Base-by-base conservation (phyloP, 2,329 filamentous ascomycete species). In the Botrytis fabae region DNA sequence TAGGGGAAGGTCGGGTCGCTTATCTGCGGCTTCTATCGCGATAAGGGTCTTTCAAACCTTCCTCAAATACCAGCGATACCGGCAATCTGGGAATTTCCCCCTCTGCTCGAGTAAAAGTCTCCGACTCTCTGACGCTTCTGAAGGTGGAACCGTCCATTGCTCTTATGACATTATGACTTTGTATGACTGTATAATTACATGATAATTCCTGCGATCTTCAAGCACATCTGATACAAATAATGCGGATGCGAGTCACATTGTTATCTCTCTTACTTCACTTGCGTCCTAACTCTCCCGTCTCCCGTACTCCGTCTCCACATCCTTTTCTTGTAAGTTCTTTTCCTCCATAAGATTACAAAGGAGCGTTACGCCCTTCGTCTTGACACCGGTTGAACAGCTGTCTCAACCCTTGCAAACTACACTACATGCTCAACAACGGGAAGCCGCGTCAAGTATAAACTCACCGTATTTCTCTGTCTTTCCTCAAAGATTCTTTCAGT, bases 391-490 rank as follows among this genome's bases (percentile, higher is more conserved):
- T 51, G 69, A 57, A 71, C 69, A 71, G 57, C 60, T 64, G 60
- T 71, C 69, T 65, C 59, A 32, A 65, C 46, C 60, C 69, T 65
- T 57, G 69, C 61, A 71, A 66, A 40, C 60, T 70, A 70, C 42
- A 40, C 60, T 70, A 70, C 42, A 46, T 60, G 46, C 44, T 61
- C 60, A 71, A 66, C 54, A n/a, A 62, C 68, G 68, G 57, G 38
- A 46, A 46, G 68, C 38, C 54, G 54, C 68, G 61, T 46, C 68
- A 61, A 70, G 48, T 61, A 46, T 69, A 40, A 69, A 40, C 54
- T 69, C 66, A 61, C 54, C 66, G 38, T 61, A 35, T 61, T 46
- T 70, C 51, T 35, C 18, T 42, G 28, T 32, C n/a, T 44, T 32
- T 22, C 25, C 54, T 46, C 4, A 20, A 16, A 70, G 38, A 14